Evolutionary conservation across 768 basidiomycete genomes (phyloP), one percentile per base, ranked within the genome.

Genomic region (Psilocybe tampanensis): DNA sequence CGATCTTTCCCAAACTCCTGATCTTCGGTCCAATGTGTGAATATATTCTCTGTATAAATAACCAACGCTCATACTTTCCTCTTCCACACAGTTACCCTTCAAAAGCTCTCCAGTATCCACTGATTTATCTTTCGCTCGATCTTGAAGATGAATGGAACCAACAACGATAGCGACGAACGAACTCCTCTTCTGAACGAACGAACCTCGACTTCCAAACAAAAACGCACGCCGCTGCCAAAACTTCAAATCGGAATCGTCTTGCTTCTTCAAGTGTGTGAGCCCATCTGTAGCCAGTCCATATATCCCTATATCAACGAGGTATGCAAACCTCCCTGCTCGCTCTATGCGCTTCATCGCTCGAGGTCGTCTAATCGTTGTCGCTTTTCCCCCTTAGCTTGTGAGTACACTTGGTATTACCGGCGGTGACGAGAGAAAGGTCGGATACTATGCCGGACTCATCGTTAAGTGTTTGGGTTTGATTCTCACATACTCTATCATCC

Each of bases 381-480:
- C 29, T 29, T 29, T 29, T 29, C 5, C 9, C n/a, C 22, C 4
- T 39, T 54, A 88, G 86, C 77, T 88, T 21, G 79, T 89, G 23
- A 73, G 80, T 19, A 85, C 84, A 55, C 75, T 87, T n/a, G 84
- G 79, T 36, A 74, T 89, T 26, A 85, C 82, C 8, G 81, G 80
- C 8, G 86, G 86, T 15, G 84, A 89, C 58, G 77, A 82, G 44
- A 74, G 76, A 50, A 84, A 83, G 68, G 80, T 86, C 3, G 87
- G 87, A 17, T 88, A 88, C 62, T 89, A 88, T 64, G 86, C 84
- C 29, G 86, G 85, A 34, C 63, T 88, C 34, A 84, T 87, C 54
- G 71, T 86, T 39, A 50, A 54, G 58, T 54, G 13, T 17, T 39
- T 13, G 3, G 7, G 13, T 42, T 23, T 15, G 26, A 22, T 33